phyloP scores from a whole-genome alignment of 306 rosid genomes.

The Vigna nakashimae region DNA sequence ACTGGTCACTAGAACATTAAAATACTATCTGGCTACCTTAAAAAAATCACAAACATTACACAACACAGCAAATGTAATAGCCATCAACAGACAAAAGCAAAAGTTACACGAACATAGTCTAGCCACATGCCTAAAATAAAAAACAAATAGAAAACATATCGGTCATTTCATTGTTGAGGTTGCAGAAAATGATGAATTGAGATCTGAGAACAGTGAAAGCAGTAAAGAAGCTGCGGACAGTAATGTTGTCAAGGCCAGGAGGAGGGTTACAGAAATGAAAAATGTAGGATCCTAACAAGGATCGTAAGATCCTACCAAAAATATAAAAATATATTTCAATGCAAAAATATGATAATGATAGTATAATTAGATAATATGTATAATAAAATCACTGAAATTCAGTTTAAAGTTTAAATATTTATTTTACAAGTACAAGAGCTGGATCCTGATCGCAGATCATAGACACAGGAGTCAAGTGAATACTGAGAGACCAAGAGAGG shows the following conservation, averaged over 20 bases:
- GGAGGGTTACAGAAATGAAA: neutral
- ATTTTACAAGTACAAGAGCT: neutral
- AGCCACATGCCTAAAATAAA: neutral
- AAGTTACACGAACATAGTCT: neutral
- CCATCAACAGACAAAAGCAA: neutral
- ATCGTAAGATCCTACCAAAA: neutral
- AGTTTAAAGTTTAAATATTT: neutral
- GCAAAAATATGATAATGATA: neutral
- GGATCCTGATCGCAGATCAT: neutral
- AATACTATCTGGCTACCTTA: neutral
- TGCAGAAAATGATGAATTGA: neutral
- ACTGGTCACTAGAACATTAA: neutral
- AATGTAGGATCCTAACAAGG: neutral
- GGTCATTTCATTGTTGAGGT: neutral
- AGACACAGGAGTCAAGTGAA: neutral
- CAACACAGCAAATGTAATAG: neutral
- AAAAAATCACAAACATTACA: no score
- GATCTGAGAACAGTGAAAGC: neutral
- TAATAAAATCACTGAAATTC: neutral
- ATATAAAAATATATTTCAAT: neutral
- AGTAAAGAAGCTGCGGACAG: neutral
- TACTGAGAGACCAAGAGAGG: neutral
- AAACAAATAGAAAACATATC: neutral
- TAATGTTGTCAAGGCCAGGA: neutral
- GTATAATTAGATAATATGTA: neutral